Conservation (phyloP, 306 rosid species). For the Crotalaria pallida region DNA sequence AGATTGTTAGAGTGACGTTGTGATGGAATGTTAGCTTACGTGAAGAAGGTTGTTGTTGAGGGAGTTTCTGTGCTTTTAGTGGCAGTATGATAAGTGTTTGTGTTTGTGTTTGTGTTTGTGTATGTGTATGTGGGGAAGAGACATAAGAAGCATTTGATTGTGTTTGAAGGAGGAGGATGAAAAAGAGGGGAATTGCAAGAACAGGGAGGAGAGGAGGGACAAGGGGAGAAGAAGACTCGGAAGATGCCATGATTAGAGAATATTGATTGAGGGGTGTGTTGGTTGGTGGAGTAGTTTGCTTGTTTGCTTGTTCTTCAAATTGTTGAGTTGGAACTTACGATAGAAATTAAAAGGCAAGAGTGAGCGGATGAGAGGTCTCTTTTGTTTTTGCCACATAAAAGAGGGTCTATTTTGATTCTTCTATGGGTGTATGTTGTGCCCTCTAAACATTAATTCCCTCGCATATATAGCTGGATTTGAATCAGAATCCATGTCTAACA, state of each 20-base stretch:
- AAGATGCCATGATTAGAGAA: slow-evolving; percentile 25
- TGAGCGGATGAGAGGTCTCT: neutral
- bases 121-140: slow-evolving; percentile 5
- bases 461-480: slow-evolving; percentile 4
- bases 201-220: neutral
- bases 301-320: neutral
- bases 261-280: slow-evolving; percentile 13
- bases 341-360: neutral
- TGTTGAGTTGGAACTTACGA: slow-evolving; percentile 1
- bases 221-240: neutral
- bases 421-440: neutral
- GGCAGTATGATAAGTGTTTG: slow-evolving; percentile 33
- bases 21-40: slow-evolving; percentile 60
- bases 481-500: slow-evolving; percentile 12
- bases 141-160: neutral
- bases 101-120: slow-evolving; percentile 5
- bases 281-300: slow-evolving; percentile 12
- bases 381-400: too few species aligned
- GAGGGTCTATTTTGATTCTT: neutral
- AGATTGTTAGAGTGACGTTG: slow-evolving; percentile 62
- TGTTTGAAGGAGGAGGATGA: neutral
- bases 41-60: slow-evolving; percentile 3
- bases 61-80: slow-evolving; percentile 37
- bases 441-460: neutral
- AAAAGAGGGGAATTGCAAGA: slow-evolving; percentile 7